These are phyloP conservation scores for Chaetoceros muelleri DNA, from an alignment of 108 stramenopile species.

Conservation along the genomic window DNA sequence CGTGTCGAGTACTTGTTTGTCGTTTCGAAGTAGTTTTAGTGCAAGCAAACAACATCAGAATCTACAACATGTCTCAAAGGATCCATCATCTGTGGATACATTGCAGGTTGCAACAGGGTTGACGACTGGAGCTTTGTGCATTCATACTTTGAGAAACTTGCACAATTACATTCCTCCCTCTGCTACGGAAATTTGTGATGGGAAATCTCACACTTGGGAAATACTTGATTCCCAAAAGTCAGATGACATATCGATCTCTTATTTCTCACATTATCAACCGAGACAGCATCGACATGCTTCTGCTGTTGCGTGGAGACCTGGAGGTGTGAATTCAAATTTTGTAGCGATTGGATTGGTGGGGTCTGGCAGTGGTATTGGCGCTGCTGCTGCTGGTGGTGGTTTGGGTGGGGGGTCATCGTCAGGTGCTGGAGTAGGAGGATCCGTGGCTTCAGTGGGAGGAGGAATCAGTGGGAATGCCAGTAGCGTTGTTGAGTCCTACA, in stretches of 20 bases:
- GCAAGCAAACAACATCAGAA: no score
- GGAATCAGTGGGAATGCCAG: not conserved
- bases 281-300: slow-evolving; percentile 59
- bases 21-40: not conserved
- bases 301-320: slow-evolving; percentile 53
- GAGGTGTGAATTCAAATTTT: slow-evolving; percentile 17
- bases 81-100: no score
- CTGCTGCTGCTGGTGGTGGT: slow-evolving; percentile 4
- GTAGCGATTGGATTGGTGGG: slow-evolving; percentile 64
- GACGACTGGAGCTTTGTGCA: slow-evolving; percentile 55
- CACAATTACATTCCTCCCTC: not conserved
- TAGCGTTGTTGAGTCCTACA: no score
- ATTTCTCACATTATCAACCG: slow-evolving; percentile 52
- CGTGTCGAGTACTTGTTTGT: not conserved
- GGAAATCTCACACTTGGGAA: not conserved
- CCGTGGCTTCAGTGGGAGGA: slow-evolving; percentile 1
- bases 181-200: slow-evolving; percentile 4
- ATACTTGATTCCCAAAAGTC: not conserved
- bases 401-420: slow-evolving; percentile 3
- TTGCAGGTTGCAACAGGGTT: slow-evolving; percentile 45
- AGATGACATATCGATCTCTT: slow-evolving; percentile 13
- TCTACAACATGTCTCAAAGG: no score
- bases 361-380: slow-evolving; percentile 10
- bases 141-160: slow-evolving; percentile 43
- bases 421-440: slow-evolving; percentile 3